These are phyloP conservation scores for Coniochaeta sp. DNA, from an alignment of 2,329 filamentous ascomycete genomes.

Conservation along the genomic window DNA sequence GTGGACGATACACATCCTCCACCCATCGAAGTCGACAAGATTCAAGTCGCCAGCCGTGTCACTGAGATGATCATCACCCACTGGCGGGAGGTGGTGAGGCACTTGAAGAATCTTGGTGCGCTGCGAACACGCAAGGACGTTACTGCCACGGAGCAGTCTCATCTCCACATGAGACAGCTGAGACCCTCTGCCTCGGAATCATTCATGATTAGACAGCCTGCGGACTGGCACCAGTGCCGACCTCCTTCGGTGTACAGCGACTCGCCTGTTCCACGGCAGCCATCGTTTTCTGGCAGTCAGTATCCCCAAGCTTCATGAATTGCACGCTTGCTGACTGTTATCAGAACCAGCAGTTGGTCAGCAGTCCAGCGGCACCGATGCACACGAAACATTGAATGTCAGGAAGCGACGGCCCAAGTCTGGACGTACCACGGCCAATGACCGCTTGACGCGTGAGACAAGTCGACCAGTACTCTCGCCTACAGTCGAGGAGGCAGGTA, in stretches of 20 bases:
- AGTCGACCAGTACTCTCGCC: background rate
- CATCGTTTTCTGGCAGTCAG: background rate
- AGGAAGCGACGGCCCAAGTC: background rate
- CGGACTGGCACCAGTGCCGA: background rate
- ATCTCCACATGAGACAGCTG: background rate
- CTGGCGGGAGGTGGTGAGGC: constrained; percentile 53
- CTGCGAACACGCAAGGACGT: background rate
- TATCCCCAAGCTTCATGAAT: background rate
- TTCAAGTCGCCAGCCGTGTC: constrained; percentile 50
- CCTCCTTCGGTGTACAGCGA: background rate
- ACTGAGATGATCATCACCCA: constrained; percentile 59
- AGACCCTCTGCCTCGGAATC: background rate
- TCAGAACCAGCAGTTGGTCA: background rate
- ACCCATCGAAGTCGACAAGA: constrained; percentile 41
- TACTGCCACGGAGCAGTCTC: background rate
- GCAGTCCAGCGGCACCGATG: background rate
- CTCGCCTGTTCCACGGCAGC: background rate
- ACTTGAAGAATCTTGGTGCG: background rate
- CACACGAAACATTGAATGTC: background rate
- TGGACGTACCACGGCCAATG: background rate
- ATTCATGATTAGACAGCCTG: background rate
- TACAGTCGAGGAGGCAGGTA: background rate
- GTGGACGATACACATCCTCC: constrained; percentile 11
- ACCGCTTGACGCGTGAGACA: background rate
- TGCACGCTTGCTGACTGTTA: background rate